Conservation (phyloP, 768 basidiomycete species). For the Punctularia strigosozonata region DNA sequence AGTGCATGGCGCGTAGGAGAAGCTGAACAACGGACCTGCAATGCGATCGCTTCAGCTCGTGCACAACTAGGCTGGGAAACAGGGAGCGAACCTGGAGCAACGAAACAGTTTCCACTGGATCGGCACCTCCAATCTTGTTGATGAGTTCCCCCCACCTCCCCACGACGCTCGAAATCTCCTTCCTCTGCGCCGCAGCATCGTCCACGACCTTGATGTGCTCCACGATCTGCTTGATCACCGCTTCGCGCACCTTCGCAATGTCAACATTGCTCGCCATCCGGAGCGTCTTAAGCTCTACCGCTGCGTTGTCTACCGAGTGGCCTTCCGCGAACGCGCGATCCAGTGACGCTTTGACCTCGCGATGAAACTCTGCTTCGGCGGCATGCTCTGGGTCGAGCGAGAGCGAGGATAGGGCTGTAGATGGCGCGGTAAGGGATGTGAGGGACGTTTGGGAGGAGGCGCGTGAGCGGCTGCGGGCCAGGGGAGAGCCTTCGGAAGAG, state of each 20-base stretch:
- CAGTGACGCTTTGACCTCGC: slow-evolving; percentile 73
- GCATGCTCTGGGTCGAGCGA: slow-evolving; percentile 17
- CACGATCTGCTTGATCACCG: slow-evolving; percentile 79
- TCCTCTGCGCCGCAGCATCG: slow-evolving; percentile 45
- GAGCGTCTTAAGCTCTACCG: slow-evolving; percentile 90
- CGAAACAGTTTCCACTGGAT: slow-evolving; percentile 69
- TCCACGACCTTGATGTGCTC: slow-evolving; percentile 54
- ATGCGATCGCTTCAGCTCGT: background rate
- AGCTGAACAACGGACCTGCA: slow-evolving; percentile 50
- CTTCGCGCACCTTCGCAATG: slow-evolving; percentile 73
- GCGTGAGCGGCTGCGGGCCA: slow-evolving; percentile 23
- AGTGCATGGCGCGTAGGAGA: slow-evolving; percentile 54
- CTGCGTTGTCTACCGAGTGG: slow-evolving; percentile 86
- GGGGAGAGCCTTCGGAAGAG: slow-evolving; percentile 22
- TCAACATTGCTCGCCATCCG: slow-evolving; percentile 95
- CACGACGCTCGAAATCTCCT: slow-evolving; percentile 51
- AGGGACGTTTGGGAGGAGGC: slow-evolving; percentile 39
- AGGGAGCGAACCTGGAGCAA: slow-evolving; percentile 54
- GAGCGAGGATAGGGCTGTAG: slow-evolving; percentile 23
- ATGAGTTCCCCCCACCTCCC: slow-evolving; percentile 78
- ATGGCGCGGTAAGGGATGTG: slow-evolving; percentile 28
- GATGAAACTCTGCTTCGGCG: slow-evolving; percentile 58
- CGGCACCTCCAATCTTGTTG: slow-evolving; percentile 69
- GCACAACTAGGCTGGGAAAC: slow-evolving; percentile 1
- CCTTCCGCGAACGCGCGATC: slow-evolving; percentile 88